Conservation (phyloP, 176 grass and related monocot species). For the Aegilops umbellulata region DNA sequence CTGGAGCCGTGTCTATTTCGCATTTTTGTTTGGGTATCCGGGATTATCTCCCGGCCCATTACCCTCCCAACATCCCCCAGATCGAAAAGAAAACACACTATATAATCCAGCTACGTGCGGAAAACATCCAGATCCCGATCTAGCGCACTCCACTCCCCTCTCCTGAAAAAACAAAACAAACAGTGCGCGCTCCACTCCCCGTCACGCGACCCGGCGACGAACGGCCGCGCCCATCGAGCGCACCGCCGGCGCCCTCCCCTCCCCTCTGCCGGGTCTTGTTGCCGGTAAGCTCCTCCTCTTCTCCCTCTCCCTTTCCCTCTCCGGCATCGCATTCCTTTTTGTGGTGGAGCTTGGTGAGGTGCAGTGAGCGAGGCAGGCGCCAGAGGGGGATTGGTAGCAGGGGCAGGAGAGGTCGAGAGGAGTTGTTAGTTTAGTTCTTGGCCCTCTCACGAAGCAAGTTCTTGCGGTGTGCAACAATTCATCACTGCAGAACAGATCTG, state of each 20-base stretch:
- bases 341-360: neutral
- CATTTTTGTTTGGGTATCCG: too few species aligned
- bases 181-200: neutral
- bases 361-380: neutral
- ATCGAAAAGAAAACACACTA: too few species aligned
- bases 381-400: neutral
- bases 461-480: neutral
- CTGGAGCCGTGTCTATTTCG: too few species aligned
- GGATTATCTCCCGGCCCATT: too few species aligned
- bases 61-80: too few species aligned
- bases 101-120: too few species aligned
- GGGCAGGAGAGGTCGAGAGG: too few species aligned
- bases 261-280: neutral
- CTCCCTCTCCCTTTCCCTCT: neutral
- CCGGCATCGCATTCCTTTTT: neutral
- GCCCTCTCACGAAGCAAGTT: neutral
- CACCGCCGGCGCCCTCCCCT: neutral
- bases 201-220: neutral
- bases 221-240: neutral
- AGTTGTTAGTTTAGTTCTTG: neutral
- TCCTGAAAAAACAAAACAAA: neutral
- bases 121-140: neutral
- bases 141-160: neutral
- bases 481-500: neutral
- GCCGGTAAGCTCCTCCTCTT: neutral